Evolutionary conservation across 139 green algal species (phyloP).

Genomic region (Asterochloris sp.): DNA sequence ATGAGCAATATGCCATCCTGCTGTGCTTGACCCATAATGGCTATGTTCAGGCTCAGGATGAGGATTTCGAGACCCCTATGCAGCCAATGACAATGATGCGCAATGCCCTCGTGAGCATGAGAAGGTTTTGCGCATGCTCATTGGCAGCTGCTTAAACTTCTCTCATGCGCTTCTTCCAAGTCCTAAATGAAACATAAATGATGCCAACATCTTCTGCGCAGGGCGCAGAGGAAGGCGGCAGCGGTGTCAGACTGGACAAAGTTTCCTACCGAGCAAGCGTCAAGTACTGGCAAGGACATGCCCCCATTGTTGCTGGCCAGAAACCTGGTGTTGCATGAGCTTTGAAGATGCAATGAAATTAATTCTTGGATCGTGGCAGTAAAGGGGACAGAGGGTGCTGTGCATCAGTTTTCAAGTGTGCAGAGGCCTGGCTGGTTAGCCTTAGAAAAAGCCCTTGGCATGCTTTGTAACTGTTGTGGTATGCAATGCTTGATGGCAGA

Average conservation of each 20-base stretch:
- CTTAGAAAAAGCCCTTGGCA: background rate
- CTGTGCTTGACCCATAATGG: conserved; percentile 19
- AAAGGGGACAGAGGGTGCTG: too few species aligned
- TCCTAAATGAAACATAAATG: too few species aligned
- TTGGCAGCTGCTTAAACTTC: too few species aligned
- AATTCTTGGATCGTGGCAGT: background rate
- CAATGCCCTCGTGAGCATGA: conserved; percentile 69
- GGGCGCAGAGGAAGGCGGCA: conserved; percentile 78
- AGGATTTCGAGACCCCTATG: conserved; percentile 87
- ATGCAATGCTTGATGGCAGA: too few species aligned
- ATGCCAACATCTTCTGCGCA: conserved; percentile 19
- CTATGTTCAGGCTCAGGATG: conserved; percentile 79
- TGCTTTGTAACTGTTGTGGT: background rate
- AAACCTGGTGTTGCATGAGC: conserved; percentile 27
- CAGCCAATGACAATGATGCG: conserved; percentile 95
- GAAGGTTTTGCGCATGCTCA: too few species aligned
- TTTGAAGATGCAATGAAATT: conserved; percentile 1
- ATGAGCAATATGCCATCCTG: background rate
- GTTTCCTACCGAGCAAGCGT: conserved; percentile 71
- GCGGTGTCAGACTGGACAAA: conserved; percentile 76
- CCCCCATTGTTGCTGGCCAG: conserved; percentile 54
- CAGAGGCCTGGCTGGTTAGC: background rate
- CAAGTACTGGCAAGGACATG: conserved; percentile 81
- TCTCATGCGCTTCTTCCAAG: too few species aligned
- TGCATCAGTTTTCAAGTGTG: too few species aligned